Evolutionary conservation across 805 yeast genomes (phyloP).

Genomic region (Starmerella powellii): DNA sequence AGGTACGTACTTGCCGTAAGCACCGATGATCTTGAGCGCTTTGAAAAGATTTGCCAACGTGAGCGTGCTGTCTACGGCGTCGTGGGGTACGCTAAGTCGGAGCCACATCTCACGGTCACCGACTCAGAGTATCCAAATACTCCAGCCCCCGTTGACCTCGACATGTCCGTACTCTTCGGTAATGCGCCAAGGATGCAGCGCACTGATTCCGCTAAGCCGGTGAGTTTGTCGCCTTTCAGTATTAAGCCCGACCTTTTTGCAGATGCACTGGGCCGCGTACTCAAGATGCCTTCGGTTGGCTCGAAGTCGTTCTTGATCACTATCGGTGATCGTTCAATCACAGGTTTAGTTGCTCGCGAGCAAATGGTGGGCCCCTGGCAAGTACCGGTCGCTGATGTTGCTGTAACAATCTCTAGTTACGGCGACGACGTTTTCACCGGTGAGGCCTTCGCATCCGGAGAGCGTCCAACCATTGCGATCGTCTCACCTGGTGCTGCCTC

Average conservation of each 20-base stretch:
- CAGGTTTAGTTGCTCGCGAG: slow-evolving; percentile 93
- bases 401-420: slow-evolving; percentile 83
- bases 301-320: slow-evolving; percentile 89
- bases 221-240: slow-evolving; percentile 32
- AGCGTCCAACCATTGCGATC: slow-evolving; percentile 80
- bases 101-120: slow-evolving; percentile 66
- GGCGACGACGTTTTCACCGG: slow-evolving; percentile 77
- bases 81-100: slow-evolving; percentile 86
- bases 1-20: slow-evolving; percentile 91
- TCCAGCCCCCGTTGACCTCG: slow-evolving; percentile 69
- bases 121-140: slow-evolving; percentile 68
- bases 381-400: slow-evolving; percentile 96
- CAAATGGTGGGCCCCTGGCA: slow-evolving; percentile 99
- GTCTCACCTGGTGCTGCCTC: slow-evolving; percentile 86
- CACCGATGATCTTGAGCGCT: slow-evolving; percentile 57
- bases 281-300: slow-evolving; percentile 86
- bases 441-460: slow-evolving; percentile 97
- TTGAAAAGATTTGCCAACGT: slow-evolving; percentile 73
- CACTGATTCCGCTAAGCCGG: slow-evolving; percentile 49
- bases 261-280: slow-evolving; percentile 70
- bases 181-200: slow-evolving; percentile 94
- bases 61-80: slow-evolving; percentile 95
- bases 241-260: slow-evolving; percentile 28
- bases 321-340: slow-evolving; percentile 97
- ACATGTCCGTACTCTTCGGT: slow-evolving; percentile 89